These are phyloP conservation scores for Marchantia polymorpha DNA, from an alignment of 225 moss, liverwort and hornwort genomes.

Conservation along the genomic window DNA sequence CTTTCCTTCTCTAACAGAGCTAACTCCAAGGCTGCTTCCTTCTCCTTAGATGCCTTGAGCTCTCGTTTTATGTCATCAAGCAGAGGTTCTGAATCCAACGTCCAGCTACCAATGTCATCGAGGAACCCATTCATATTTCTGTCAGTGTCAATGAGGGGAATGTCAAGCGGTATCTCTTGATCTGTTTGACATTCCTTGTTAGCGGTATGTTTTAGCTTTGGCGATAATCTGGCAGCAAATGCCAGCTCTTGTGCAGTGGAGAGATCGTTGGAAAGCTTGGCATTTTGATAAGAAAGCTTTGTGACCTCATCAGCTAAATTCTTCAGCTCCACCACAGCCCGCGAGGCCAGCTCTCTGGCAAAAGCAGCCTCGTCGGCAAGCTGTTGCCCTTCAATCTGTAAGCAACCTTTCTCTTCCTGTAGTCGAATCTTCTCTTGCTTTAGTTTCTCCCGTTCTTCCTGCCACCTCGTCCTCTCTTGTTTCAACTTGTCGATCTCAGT, in stretches of 20 bases:
- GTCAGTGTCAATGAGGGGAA: conserved; percentile 19
- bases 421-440: conserved; percentile 59
- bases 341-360: conserved; percentile 86
- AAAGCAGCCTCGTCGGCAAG: conserved; percentile 89
- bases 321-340: conserved; percentile 94
- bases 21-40: conserved; percentile 53
- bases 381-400: conserved; percentile 70
- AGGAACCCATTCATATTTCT: conserved; percentile 48
- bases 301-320: conserved; percentile 98
- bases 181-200: conserved; percentile 71
- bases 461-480: conserved; percentile 68
- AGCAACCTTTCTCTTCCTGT: conserved; percentile 60
- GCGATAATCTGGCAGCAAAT: conserved; percentile 49
- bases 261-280: conserved; percentile 78
- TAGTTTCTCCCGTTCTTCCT: conserved; percentile 42
- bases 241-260: conserved; percentile 78
- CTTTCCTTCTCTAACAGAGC: conserved; percentile 59
- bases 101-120: conserved; percentile 57
- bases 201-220: conserved; percentile 43
- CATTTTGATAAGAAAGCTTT: conserved; percentile 91
- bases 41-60: conserved; percentile 55
- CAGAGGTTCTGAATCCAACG: conserved; percentile 44
- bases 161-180: conserved; percentile 37
- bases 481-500: conserved; percentile 80
- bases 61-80: conserved; percentile 58